Evolutionary conservation across 1,284 basidiomycete species (phyloP).

Genomic region (Papiliotrema fonsecae): DNA sequence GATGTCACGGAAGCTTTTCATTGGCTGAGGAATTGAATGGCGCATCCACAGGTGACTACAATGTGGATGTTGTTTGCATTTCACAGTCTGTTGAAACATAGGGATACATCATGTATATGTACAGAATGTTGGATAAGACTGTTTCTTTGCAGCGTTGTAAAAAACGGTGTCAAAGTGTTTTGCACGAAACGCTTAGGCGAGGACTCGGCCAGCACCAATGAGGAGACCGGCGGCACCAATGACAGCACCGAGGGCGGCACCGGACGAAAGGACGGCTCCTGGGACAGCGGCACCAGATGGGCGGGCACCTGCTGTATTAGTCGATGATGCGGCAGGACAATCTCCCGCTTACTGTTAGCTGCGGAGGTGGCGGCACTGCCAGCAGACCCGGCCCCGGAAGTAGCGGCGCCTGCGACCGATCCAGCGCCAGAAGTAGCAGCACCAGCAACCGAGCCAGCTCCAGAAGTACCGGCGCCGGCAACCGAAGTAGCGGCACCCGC

Average conservation of each 20-base stretch:
- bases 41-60: no score
- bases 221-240: conserved; percentile 20
- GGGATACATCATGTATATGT: neutral
- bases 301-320: neutral
- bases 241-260: conserved; percentile 5
- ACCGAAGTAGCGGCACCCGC: conserved; percentile 1
- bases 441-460: neutral
- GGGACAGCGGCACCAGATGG: neutral
- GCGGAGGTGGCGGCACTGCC: conserved; percentile 10
- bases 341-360: conserved; percentile 7
- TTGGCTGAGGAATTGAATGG: no score
- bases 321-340: neutral
- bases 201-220: conserved; percentile 18
- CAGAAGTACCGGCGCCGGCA: neutral
- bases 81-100: no score
- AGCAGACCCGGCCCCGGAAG: conserved; percentile 7
- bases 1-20: no score
- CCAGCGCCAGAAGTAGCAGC: conserved; percentile 1
- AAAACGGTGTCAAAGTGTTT: neutral
- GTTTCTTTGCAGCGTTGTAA: neutral
- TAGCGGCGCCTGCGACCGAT: conserved; percentile 3
- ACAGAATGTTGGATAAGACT: neutral
- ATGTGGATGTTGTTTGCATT: no score
- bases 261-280: conserved; percentile 1
- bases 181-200: conserved; percentile 10